Evolutionary conservation across 257 asterid species (phyloP).

Genomic region (Solanum raphanifolium): DNA sequence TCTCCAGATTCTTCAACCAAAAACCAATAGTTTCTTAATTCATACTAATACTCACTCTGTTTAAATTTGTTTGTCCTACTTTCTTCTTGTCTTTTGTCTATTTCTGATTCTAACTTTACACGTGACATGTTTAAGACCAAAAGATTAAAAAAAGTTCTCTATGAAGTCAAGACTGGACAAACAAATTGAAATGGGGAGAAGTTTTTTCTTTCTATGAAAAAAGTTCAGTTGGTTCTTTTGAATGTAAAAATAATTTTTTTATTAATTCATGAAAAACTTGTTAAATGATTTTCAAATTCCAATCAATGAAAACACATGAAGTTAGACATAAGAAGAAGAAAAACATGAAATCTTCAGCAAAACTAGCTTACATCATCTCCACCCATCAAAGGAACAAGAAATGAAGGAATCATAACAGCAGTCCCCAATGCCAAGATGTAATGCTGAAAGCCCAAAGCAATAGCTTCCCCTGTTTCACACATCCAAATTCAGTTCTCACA

Average conservation of each 20-base stretch:
- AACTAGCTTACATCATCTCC: conserved; percentile 59
- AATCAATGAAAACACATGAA: not conserved
- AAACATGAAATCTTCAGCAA: not conserved
- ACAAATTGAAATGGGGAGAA: not conserved
- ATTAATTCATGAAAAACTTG: not conserved
- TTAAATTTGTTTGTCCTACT: not conserved
- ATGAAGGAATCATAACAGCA: conserved; percentile 92
- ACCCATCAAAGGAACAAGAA: conserved; percentile 96
- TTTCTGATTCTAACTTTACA: not conserved
- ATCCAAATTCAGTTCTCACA: not conserved
- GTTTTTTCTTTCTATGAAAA: not conserved
- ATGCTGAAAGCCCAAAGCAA: conserved; percentile 89
- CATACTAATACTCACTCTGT: not conserved
- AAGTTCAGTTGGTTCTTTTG: not conserved
- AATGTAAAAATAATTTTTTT: no score
- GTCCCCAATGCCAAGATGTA: conserved; percentile 84
- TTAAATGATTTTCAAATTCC: not conserved
- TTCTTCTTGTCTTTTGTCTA: not conserved
- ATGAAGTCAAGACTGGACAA: not conserved
- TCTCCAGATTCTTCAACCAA: not conserved
- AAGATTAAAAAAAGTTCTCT: not conserved
- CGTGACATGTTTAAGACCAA: not conserved
- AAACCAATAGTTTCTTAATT: not conserved
- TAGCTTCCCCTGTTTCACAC: conserved; percentile 63
- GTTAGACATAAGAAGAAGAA: not conserved